phyloP scores from a whole-genome alignment of 2,329 filamentous ascomycete species.

The Ophiosphaerella narmari region DNA sequence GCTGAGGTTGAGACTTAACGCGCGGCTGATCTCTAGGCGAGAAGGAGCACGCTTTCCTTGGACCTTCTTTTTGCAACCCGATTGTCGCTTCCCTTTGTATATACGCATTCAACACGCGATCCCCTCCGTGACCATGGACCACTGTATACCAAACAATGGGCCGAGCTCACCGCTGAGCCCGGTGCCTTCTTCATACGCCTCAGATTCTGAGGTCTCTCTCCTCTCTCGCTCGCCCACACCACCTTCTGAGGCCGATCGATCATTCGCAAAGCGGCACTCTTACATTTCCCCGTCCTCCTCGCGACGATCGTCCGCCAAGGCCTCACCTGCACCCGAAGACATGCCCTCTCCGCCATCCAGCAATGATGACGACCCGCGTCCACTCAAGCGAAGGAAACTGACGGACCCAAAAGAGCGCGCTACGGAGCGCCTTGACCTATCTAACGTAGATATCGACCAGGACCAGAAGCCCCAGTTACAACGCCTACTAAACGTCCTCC shows the following conservation, averaged over 20 bases:
- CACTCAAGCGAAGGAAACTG: constrained; percentile 74
- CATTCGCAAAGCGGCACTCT: constrained; percentile 32
- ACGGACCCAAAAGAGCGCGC: constrained; percentile 66
- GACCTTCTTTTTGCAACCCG: constrained; percentile 12
- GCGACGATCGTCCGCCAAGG: constrained; percentile 51
- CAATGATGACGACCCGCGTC: constrained; percentile 68
- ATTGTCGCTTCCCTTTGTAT: constrained; percentile 17
- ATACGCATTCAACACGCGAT: constrained; percentile 5
- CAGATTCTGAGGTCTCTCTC: constrained; percentile 37
- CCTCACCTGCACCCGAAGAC: constrained; percentile 52
- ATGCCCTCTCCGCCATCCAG: constrained; percentile 50
- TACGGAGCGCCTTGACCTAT: constrained; percentile 81
- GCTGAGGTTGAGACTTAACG: neutral
- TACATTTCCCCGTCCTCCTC: constrained; percentile 51
- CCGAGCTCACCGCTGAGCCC: constrained; percentile 50
- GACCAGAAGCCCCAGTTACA: constrained; percentile 68
- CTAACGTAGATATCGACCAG: constrained; percentile 55
- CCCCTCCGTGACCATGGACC: constrained; percentile 35
- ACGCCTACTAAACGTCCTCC: constrained; percentile 73
- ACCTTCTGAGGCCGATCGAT: constrained; percentile 34
- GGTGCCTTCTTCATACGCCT: constrained; percentile 45
- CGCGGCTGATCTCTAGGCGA: constrained; percentile 13
- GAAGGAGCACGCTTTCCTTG: constrained; percentile 4
- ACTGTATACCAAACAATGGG: constrained; percentile 17
- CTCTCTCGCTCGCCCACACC: constrained; percentile 39